Percentiles rank a stretch among this genome's conserved stretches.
These are phyloP conservation scores for Flueggea neowawraea DNA, from an alignment of 441 rosid species.

Conservation along the genomic window DNA sequence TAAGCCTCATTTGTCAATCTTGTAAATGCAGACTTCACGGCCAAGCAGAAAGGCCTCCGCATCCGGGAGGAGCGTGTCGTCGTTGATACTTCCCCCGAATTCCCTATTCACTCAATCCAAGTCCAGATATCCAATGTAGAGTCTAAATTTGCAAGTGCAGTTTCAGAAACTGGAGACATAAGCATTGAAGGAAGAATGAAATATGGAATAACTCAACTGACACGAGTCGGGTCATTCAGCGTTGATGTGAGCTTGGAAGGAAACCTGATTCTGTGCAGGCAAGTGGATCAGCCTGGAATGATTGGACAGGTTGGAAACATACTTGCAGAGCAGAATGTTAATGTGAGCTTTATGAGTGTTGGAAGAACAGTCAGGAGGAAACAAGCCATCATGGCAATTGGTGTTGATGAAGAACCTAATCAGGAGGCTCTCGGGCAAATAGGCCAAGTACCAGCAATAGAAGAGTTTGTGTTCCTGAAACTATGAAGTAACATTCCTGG, in stretches of 20 bases:
- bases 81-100: constrained; percentile 62
- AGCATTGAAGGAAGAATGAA: constrained; percentile 71
- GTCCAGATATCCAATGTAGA: constrained; percentile 66
- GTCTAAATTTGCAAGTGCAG: constrained; percentile 81
- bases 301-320: constrained; percentile 79
- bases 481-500: constrained; percentile 22
- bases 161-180: constrained; percentile 57
- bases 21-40: constrained; percentile 88
- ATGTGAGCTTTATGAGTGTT: constrained; percentile 92
- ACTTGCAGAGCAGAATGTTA: constrained; percentile 71
- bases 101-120: constrained; percentile 62
- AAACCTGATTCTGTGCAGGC: constrained; percentile 78
- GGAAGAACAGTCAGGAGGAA: constrained; percentile 69
- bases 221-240: constrained; percentile 65
- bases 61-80: constrained; percentile 69
- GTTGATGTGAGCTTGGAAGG: constrained; percentile 95
- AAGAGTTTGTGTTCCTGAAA: constrained; percentile 84
- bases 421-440: constrained; percentile 56
- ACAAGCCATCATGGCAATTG: constrained; percentile 93
- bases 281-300: constrained; percentile 94
- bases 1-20: constrained; percentile 66
- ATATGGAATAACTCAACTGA: constrained; percentile 69
- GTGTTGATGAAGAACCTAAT: constrained; percentile 87
- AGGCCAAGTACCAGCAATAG: constrained; percentile 62
- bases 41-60: constrained; percentile 86